A percentile compares a stretch with the other conserved stretches of the same genome.
These are phyloP conservation scores for Mortierella sp. DNA, from an alignment of 371 early-diverging fungal genomes.

Conservation along the genomic window DNA sequence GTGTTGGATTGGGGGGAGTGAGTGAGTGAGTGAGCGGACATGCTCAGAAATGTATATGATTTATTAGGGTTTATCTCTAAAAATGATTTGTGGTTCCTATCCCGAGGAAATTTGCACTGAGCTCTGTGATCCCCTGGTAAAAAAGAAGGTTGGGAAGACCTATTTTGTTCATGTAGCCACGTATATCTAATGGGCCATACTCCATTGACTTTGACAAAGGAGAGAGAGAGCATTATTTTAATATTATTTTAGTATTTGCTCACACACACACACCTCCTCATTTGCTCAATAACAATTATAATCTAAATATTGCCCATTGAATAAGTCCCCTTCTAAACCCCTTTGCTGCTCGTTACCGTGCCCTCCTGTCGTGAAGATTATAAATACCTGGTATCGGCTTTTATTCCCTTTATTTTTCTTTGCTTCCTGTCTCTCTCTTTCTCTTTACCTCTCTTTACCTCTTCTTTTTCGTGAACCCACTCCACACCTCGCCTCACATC, in stretches of 20 bases:
- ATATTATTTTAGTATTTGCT: too few species aligned
- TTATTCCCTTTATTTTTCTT: background rate
- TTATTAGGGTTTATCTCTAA: too few species aligned
- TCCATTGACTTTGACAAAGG: too few species aligned
- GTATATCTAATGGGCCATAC: too few species aligned
- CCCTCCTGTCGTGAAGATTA: background rate
- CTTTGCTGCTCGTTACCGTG: background rate
- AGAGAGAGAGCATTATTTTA: too few species aligned
- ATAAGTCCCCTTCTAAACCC: background rate
- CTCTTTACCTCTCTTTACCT: background rate
- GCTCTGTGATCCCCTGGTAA: constrained; percentile 10
- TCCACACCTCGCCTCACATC: background rate
- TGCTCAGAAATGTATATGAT: background rate
- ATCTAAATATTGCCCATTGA: background rate
- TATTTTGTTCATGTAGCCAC: too few species aligned
- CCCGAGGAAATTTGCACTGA: constrained; percentile 4
- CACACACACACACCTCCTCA: too few species aligned
- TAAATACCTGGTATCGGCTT: constrained; percentile 12
- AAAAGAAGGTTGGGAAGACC: background rate
- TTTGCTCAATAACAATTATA: background rate
- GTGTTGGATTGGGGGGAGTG: background rate
- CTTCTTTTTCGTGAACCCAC: background rate
- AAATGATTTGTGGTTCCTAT: constrained; percentile 1
- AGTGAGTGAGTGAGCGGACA: background rate
- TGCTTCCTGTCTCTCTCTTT: background rate